Base-by-base conservation (phyloP, 257 asterid genomes). In the Solanum dulcamara region DNA sequence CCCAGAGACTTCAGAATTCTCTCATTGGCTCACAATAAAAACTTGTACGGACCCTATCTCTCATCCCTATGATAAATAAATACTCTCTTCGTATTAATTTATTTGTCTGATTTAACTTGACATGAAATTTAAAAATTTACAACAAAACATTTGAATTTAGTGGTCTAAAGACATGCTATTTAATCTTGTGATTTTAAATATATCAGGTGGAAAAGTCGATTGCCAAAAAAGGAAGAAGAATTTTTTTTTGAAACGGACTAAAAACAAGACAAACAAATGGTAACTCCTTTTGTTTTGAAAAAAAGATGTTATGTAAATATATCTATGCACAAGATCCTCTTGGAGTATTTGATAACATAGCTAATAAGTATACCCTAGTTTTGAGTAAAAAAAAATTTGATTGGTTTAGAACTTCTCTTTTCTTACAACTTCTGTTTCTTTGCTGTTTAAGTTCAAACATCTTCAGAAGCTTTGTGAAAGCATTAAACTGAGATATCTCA, bases 21-120 rank as follows among this genome's bases (percentile, higher is more conserved):
- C 89, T 89, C 86, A 91, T 93, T 94, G 97, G 94, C 72, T 83
- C 88, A 83, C 81, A 92, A 86, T 62, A 33, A 7, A 85, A 84
- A 59, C 84, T 71, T 85, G 40, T 82, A 50, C 72, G 28, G 42
- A 48, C 17, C 30, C 14, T 84, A 37, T 81, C 64, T 80, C 50
- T 37, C 30, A 22, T 37, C 48, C 74, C 80, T 64, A 64, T 28
- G 2, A 62, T 59, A 59, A 14, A n/a, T 59, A n/a, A n/a, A 7
- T 38, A 6, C 30, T 3, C 62, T 20, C n/a, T n/a, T n/a, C 2
- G 2, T 55, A 8, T 55, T 9, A 6, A n/a, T 59, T 10, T 59
- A 3, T n/a, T n/a, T 10, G 1, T 57, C 0, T 59, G 15, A 1
- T 59, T 57, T 57, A 57, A 57, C 6, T 59, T 59, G 32, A 59